Conservation (phyloP, 257 asterid species). For the Gentiana straminea region DNA sequence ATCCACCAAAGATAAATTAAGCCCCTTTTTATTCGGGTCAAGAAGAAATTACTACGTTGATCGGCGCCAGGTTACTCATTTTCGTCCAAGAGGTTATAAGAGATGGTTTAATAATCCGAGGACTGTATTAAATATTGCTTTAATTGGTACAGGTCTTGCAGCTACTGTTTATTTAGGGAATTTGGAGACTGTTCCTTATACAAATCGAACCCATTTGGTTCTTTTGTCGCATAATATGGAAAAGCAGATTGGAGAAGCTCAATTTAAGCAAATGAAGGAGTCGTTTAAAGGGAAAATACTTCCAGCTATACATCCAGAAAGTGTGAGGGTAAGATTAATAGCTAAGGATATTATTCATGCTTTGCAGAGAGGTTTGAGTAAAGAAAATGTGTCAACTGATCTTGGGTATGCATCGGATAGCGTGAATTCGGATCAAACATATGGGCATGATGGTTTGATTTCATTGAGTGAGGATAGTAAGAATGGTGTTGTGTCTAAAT, state of each 20-base stretch:
- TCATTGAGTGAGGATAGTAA: constrained; percentile 21
- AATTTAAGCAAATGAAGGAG: constrained; percentile 40
- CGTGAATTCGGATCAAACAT: constrained; percentile 13
- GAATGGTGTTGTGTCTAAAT: constrained; percentile 44
- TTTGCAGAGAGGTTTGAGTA: constrained; percentile 65
- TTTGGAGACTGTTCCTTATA: constrained; percentile 71
- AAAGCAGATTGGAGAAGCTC: constrained; percentile 48
- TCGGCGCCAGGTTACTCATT: constrained; percentile 39
- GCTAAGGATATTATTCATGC: constrained; percentile 66
- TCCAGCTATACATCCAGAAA: constrained; percentile 87
- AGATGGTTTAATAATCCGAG: constrained; percentile 66
- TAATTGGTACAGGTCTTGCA: constrained; percentile 60
- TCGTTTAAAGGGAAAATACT: constrained; percentile 58
- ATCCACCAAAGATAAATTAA: constrained; percentile 17
- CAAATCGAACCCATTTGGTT: constrained; percentile 84
- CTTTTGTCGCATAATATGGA: constrained; percentile 51
- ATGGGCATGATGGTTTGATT: constrained; percentile 23
- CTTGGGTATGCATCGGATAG: constrained; percentile 38
- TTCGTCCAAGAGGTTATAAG: constrained; percentile 58
- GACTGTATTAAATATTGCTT: constrained; percentile 18
- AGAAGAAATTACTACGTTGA: constrained; percentile 74
- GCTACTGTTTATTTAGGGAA: constrained; percentile 65
- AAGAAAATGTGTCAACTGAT: constrained; percentile 78
- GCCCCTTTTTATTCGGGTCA: constrained; percentile 42
- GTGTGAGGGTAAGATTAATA: constrained; percentile 61